Percentiles rank a stretch among this genome's conserved stretches.
phyloP scores from a whole-genome alignment of 1,284 basidiomycete species.

The Irpex sp. region DNA sequence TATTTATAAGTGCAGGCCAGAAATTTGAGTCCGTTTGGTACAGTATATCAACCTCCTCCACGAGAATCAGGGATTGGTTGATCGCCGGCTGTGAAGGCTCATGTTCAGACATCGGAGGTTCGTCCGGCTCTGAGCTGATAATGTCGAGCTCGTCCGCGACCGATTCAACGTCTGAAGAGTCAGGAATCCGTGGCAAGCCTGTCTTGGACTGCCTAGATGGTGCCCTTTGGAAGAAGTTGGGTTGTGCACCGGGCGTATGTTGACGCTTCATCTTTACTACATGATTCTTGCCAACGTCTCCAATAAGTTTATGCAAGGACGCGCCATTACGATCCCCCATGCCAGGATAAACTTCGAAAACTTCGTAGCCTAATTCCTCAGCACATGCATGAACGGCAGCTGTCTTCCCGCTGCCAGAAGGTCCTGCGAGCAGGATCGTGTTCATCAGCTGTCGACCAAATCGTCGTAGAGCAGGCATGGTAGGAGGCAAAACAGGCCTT shows the following conservation, averaged over 20 bases:
- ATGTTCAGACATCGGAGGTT: constrained; percentile 1
- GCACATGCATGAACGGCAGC: constrained; percentile 92
- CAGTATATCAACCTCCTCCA: constrained; percentile 97
- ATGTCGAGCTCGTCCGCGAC: neutral
- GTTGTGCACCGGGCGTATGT: constrained; percentile 8
- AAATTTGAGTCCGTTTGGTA: constrained; percentile 90
- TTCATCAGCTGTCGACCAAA: constrained; percentile 66
- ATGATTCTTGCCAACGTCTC: constrained; percentile 93
- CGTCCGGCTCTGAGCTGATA: neutral
- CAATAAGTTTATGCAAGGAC: constrained; percentile 79
- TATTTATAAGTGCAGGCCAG: constrained; percentile 80
- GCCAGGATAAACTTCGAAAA: constrained; percentile 98
- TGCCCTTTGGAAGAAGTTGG: constrained; percentile 4
- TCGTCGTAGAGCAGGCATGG: neutral
- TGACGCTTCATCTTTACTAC: constrained; percentile 45
- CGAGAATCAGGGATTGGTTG: constrained; percentile 81
- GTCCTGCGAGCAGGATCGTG: constrained; percentile 82
- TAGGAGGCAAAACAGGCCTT: constrained; percentile 1
- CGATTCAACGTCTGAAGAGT: neutral
- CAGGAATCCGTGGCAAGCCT: neutral
- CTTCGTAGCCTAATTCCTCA: constrained; percentile 89
- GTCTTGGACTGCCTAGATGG: constrained; percentile 1
- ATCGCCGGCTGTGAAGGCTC: neutral
- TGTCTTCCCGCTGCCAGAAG: constrained; percentile 88
- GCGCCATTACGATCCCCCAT: constrained; percentile 82